These are phyloP conservation scores for Fraxinus latifolia DNA, from an alignment of 305 asterid genomes.

Conservation along the genomic window DNA sequence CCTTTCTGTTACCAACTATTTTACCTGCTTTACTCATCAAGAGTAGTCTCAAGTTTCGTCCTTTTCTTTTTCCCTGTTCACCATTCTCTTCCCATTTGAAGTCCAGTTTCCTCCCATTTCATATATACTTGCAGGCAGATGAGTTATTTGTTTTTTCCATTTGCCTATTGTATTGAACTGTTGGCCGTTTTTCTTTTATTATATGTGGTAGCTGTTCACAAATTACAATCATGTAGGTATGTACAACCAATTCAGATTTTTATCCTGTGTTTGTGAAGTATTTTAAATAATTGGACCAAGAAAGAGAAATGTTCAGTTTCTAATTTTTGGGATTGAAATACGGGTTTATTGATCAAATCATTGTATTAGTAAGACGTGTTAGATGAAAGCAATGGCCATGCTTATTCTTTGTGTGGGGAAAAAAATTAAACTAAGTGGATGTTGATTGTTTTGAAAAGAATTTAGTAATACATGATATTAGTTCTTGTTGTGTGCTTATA, in stretches of 20 bases:
- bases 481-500: not conserved
- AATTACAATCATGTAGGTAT: not conserved
- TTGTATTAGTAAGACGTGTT: conserved; percentile 8
- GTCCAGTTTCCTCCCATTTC: conserved; percentile 10
- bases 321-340: not conserved
- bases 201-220: conserved; percentile 4
- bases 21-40: not conserved
- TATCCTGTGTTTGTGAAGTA: not conserved
- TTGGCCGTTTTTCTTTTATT: not conserved
- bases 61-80: conserved; percentile 1
- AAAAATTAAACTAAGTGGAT: conserved; percentile 16
- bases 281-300: not conserved
- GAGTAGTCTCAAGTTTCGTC: conserved; percentile 5
- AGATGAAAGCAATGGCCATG: conserved; percentile 20
- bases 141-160: conserved; percentile 3
- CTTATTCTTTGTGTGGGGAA: conserved; percentile 8
- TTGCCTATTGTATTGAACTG: not conserved
- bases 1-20: not conserved
- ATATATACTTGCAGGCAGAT: conserved; percentile 11
- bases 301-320: not conserved
- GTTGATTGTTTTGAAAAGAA: not conserved
- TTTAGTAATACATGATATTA: not conserved
- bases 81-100: not conserved
- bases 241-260: not conserved
- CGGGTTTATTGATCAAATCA: not conserved